Base-by-base conservation (phyloP, 1,284 basidiomycete species). In the Fomitopsis palustris region DNA sequence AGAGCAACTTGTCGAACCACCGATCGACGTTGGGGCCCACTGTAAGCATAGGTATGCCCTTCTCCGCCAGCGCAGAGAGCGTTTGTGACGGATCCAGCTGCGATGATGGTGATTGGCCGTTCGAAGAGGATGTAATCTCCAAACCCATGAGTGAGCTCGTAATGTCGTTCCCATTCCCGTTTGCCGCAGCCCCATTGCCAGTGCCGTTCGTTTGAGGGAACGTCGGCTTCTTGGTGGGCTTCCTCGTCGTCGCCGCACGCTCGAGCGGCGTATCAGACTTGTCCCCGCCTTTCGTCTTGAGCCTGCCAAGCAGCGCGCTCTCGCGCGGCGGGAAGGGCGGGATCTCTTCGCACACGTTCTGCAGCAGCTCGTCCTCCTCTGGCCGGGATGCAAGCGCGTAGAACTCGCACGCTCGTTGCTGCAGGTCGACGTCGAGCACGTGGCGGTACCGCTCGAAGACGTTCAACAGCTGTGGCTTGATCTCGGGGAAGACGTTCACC, bases 401-500 rank as follows among this genome's bases (percentile, higher is more conserved):
- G 72, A 95, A 98, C 75, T 98, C 95, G 83, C 96, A 99, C 43
- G 97, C 97, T 51, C 97, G 88, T 74, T 99, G 97, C 74, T 99
- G 97, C 4, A 99, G 81, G 70, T 99, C 97, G 21, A 96, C 89
- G 72, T 99, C 96, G n/a, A 99, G 85, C 37, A 98, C 94, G 70
- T 97, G 94, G 21, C 93, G 88, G 74, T 98, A 99, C n/a, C 95
- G 92, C 67, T 98, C 95, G 70, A 99, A 96, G 62, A 99, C 94
- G 73, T 91, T 93, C 68, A 98, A 72, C 23, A 99, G 84, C 70
- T 97, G 95, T 23, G 90, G 85, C 66, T 96, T 96, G 75, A 99
- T 98, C 75, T 99, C 97, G 7, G 97, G 97, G 77, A 99, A 99
- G 56, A 99, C 89, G 73, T 99, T 99, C 63, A 98, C 93, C 96